Conservation (phyloP, 805 yeast genomes). For the Torulaspora indica region DNA sequence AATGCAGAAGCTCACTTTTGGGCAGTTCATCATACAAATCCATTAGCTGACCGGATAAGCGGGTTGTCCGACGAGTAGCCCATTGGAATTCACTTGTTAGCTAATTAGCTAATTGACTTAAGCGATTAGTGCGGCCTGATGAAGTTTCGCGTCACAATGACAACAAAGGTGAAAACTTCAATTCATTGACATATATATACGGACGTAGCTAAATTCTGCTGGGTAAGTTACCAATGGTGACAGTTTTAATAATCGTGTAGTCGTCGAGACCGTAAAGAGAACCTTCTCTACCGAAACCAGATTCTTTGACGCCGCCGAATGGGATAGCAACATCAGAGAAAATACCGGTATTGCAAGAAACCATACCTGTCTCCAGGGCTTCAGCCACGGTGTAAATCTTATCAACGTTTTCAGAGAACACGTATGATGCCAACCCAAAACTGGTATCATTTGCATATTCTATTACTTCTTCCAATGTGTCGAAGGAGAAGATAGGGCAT, state of each 20-base stretch:
- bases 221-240: constrained; percentile 44
- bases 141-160: background rate
- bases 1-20: constrained; percentile 34
- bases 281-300: constrained; percentile 71
- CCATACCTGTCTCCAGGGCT: constrained; percentile 61
- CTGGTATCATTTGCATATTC: constrained; percentile 50
- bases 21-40: constrained; percentile 43
- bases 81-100: background rate
- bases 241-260: constrained; percentile 49
- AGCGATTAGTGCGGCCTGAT: background rate
- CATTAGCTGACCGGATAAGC: constrained; percentile 26
- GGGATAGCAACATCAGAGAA: constrained; percentile 56
- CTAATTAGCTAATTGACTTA: background rate
- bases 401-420: constrained; percentile 49
- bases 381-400: constrained; percentile 51
- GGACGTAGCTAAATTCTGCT: constrained; percentile 2
- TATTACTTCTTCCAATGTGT: constrained; percentile 51
- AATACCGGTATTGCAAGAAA: constrained; percentile 54
- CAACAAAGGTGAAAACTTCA: background rate
- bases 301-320: constrained; percentile 59
- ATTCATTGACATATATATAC: background rate
- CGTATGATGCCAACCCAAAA: constrained; percentile 57
- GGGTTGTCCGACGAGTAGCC: background rate
- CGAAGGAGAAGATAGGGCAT: constrained; percentile 53
- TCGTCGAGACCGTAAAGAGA: constrained; percentile 59